Percentiles rank a stretch among this genome's conserved stretches.
phyloP scores from a whole-genome alignment of 768 basidiomycete species.

The Phaeotremella skinneri region DNA sequence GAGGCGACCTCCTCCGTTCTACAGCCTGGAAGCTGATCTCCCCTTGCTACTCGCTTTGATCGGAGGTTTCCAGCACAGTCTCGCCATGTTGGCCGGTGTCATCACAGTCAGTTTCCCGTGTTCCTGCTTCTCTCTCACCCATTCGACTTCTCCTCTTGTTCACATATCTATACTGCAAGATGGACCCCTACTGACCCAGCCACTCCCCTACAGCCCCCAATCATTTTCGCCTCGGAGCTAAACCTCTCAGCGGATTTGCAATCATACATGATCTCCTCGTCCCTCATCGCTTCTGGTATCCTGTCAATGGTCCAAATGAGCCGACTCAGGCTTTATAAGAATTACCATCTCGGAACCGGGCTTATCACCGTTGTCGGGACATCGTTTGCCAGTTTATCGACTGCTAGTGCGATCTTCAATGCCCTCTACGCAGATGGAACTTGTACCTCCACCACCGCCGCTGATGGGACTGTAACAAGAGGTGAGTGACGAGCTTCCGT shows the following conservation, averaged over 20 bases:
- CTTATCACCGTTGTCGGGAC: constrained; percentile 72
- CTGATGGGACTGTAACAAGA: constrained; percentile 63
- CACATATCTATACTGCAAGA: too few relatives aligned
- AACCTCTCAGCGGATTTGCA: constrained; percentile 62
- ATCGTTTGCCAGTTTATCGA: constrained; percentile 70
- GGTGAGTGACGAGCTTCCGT: constrained; percentile 75
- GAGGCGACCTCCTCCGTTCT: constrained; percentile 65
- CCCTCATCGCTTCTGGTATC: constrained; percentile 64
- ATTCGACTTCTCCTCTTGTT: background rate
- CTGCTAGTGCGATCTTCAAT: constrained; percentile 64
- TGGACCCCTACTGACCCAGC: background rate
- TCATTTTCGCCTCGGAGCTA: constrained; percentile 68
- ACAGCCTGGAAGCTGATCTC: constrained; percentile 67
- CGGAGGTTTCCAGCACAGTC: constrained; percentile 64
- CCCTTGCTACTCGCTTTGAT: constrained; percentile 71
- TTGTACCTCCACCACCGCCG: constrained; percentile 61
- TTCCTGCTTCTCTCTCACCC: background rate
- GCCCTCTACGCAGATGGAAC: constrained; percentile 76
- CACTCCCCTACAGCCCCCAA: constrained; percentile 59
- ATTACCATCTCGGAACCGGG: constrained; percentile 73
- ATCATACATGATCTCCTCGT: constrained; percentile 77
- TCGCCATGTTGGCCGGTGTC: constrained; percentile 78
- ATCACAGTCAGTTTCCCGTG: constrained; percentile 56
- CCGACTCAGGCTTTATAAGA: constrained; percentile 60
- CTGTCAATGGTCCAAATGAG: constrained; percentile 69